A percentile compares a stretch with the other conserved stretches of the same genome.
phyloP scores from a whole-genome alignment of 2,329 filamentous ascomycete species.

The Ophiostoma sp. region DNA sequence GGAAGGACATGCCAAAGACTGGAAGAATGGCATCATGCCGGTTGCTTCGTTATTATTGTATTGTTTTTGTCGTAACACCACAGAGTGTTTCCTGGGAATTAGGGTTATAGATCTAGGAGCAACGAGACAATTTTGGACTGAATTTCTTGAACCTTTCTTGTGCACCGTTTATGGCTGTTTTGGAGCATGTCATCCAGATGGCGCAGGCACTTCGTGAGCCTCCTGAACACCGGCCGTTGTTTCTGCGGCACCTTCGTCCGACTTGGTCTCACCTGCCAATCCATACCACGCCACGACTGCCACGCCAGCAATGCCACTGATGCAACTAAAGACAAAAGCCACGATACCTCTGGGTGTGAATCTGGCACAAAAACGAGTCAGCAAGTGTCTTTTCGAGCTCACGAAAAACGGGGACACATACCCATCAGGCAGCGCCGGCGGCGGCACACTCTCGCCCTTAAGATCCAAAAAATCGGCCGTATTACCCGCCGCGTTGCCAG shows the following conservation, averaged over 20 bases:
- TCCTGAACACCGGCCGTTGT: not conserved
- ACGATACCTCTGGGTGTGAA: not conserved
- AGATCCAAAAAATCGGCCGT: slow-evolving; percentile 32
- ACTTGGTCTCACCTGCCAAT: not conserved
- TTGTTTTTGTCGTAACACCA: not conserved
- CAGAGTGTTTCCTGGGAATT: slow-evolving; percentile 11
- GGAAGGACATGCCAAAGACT: slow-evolving; percentile 2
- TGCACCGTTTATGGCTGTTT: not conserved
- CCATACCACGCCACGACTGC: slow-evolving; percentile 12
- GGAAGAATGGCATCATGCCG: slow-evolving; percentile 5
- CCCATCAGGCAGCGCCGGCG: slow-evolving; percentile 23
- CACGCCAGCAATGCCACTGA: slow-evolving; percentile 7
- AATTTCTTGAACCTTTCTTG: not conserved
- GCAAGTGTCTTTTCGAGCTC: not conserved
- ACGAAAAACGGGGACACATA: slow-evolving; percentile 70
- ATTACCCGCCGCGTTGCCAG: slow-evolving; percentile 36
- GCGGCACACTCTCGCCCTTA: slow-evolving; percentile 30
- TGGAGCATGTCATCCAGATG: not conserved
- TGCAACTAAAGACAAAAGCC: not conserved
- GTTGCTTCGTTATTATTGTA: not conserved
- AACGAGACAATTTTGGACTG: slow-evolving; percentile 16
- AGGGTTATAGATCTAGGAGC: slow-evolving; percentile 26
- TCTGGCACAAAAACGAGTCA: not conserved
- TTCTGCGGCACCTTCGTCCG: not conserved
- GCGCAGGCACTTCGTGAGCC: not conserved